Base-by-base conservation (phyloP, 371 early-diverging fungal species). In the Homolaphlyctis polyrhiza region DNA sequence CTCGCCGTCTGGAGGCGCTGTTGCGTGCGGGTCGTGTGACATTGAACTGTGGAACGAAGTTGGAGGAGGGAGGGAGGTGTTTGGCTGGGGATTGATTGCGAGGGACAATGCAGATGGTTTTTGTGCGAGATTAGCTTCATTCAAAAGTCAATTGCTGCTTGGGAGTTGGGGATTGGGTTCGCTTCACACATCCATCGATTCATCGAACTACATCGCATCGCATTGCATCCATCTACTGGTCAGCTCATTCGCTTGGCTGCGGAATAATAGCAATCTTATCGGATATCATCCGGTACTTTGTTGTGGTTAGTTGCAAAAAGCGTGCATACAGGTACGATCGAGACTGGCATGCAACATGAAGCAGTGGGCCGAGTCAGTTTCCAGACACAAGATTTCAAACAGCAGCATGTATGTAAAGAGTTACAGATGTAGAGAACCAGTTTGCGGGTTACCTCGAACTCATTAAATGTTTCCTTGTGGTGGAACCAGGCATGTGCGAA, bases 401-500 rank as follows among this genome's bases (percentile, higher is more conserved):
- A n/a, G n/a, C n/a, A n/a, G n/a, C 8, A 8, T 8, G 13, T 39
- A 39, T 39, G 8, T 39, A 8, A 39, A 39, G 13, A 21, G 21
- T 21, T 21, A 39, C 13, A 8, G 43, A 39, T 21, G 21, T 8
- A 8, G 43, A 39, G 13, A 39, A 21, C 43, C 13, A 39, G 13
- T 8, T 8, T 21, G 43, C 8, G 8, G 21, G 43, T 60, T 77
- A 82, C 89, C 78, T 96, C 95, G 67, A 91, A 94, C 4, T 77
- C 82, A 58, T 89, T 87, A 75, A 95, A 97, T 14, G 90, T 71
- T 63, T 90, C 91, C 16, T 89, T 79, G 71, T 97, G 97, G 72
- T 94, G 93, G 67, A 84, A 94, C 69, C 88, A 97, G 2, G 94
- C 87, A 72, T 97, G 97, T 0, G 95, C 94, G 79, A 97, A 95